Conservation (phyloP, 305 asterid species). For the Fraxinus paxiana region DNA sequence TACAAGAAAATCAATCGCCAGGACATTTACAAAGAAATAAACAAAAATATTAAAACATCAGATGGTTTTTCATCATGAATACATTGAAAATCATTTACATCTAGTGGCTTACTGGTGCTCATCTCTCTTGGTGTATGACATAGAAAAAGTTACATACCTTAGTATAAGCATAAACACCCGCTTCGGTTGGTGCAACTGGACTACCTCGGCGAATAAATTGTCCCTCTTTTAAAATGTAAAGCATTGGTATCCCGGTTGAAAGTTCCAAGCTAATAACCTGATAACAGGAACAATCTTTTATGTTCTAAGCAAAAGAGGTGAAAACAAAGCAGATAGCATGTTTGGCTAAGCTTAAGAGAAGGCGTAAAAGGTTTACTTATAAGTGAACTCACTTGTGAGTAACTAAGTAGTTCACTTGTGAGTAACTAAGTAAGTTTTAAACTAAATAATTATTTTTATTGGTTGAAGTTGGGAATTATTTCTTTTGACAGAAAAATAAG, state of each 20-base stretch:
- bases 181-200: slow-evolving; percentile 80
- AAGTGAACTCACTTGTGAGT: not conserved
- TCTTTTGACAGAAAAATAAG: not conserved
- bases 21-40: not conserved
- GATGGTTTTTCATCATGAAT: not conserved
- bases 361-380: not conserved
- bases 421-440: not conserved
- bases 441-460: not conserved
- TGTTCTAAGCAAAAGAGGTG: not conserved
- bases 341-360: not conserved
- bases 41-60: not conserved
- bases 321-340: not conserved
- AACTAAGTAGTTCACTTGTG: not conserved
- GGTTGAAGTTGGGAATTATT: not conserved
- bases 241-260: slow-evolving; percentile 91
- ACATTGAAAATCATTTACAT: not conserved
- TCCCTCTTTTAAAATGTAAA: slow-evolving; percentile 80
- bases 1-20: not conserved
- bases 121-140: not conserved
- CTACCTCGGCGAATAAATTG: slow-evolving; percentile 85
- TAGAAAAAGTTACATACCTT: slow-evolving; percentile 47
- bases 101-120: not conserved
- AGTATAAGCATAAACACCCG: slow-evolving; percentile 90
- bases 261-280: slow-evolving; percentile 95
- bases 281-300: slow-evolving; percentile 10